Evolutionary conservation across 371 early-diverging fungal species (phyloP), one percentile per base, ranked within the genome.

Genomic region (Mortierella sp.): DNA sequence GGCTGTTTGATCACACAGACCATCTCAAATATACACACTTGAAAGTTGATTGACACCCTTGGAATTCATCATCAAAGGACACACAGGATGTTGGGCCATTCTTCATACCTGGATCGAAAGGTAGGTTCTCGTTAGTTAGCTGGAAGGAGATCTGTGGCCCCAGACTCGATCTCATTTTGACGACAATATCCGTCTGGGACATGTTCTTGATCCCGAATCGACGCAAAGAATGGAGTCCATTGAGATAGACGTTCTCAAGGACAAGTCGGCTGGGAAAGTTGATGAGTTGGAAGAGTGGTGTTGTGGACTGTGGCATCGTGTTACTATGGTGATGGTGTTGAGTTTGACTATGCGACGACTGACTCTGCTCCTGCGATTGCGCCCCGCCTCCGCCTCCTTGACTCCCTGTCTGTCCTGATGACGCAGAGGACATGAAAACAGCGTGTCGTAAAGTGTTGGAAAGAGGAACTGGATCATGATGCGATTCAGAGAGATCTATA

Each of bases 111-210:
- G 86, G 73, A 76, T 85, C 86, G 57, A 81, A 76, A 82, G 91
- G 92, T 19, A 96, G 85, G 87, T 97, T 97, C 83, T 97, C 98
- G 87, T 97, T 97, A 26, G 92, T 89, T 24, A 96, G 91, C 84
- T 97, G 98, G 88, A 97, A 97, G 16, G 95, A 94, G 61, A 97
- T 92, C 86, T 97, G 97, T 26, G 90, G 87, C 14, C 95, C 94
- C 53, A 97, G 89, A 80, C 95, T 96, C 28, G 96, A 95, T 44
- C 96, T 91, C 89, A 97, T 90, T 87, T 96, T 95, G 53, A 97
- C 92, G 28, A 91, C 79, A 44, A 96, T 88, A 28, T 89, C 82
- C 19, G 88, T 85, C 31, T 90, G 84, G 28, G 93, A 92, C 46
- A 91, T 85, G 88, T 96, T 97, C 50, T 93, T 91, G 64, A 97